phyloP scores from a whole-genome alignment of 805 yeast species.

The Pichia phayaonensis region DNA sequence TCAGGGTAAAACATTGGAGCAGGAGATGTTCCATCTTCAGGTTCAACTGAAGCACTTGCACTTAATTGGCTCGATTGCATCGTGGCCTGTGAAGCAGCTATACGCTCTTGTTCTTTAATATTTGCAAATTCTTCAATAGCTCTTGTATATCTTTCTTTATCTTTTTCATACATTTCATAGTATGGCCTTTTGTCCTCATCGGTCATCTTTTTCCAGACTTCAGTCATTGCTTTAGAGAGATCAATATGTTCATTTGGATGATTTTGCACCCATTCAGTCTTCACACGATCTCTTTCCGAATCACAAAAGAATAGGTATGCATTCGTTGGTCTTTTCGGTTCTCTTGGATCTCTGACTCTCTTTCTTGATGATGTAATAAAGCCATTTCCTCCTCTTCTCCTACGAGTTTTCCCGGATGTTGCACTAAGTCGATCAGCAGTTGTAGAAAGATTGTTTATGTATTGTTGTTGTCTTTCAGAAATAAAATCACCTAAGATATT shows the following conservation, averaged over 20 bases:
- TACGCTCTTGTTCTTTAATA: conserved; percentile 19
- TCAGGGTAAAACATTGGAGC: not conserved
- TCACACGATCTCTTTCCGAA: conserved; percentile 67
- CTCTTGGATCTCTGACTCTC: conserved; percentile 63
- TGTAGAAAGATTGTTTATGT: not conserved
- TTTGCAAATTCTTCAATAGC: conserved; percentile 50
- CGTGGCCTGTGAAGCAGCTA: conserved; percentile 1
- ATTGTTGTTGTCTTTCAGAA: conserved; percentile 8
- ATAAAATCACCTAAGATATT: conserved; percentile 8
- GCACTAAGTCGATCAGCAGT: not conserved
- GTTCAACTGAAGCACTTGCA: conserved; percentile 5
- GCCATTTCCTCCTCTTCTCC: conserved; percentile 16
- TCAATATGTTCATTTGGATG: conserved; percentile 51
- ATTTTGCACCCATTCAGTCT: conserved; percentile 45
- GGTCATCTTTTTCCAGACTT: conserved; percentile 72
- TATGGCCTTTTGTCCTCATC: conserved; percentile 68
- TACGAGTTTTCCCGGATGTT: conserved; percentile 1
- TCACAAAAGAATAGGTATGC: conserved; percentile 88
- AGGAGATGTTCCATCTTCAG: conserved; percentile 1
- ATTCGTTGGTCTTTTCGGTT: conserved; percentile 85
- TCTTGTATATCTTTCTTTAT: conserved; percentile 61
- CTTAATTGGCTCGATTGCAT: not conserved
- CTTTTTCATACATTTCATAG: conserved; percentile 69
- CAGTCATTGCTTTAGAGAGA: conserved; percentile 71
- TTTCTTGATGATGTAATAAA: conserved; percentile 21